Evolutionary conservation across 192 early-diverging fungal genomes (phyloP).

Genomic region (Funneliformis mosseae): DNA sequence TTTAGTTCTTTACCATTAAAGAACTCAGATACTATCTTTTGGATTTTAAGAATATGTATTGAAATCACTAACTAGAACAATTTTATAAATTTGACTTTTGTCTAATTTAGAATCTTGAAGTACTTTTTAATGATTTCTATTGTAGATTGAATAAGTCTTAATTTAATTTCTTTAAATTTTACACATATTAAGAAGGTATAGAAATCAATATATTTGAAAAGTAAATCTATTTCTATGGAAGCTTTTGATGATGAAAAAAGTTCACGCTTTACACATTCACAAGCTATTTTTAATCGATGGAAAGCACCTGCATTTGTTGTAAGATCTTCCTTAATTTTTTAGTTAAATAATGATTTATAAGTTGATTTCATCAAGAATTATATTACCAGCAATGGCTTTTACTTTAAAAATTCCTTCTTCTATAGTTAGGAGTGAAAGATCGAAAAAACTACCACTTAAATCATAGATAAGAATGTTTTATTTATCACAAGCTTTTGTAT

Average conservation of each 20-base stretch:
- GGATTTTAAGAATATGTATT: not conserved
- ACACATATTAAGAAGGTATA: not conserved
- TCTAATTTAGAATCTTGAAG: not conserved
- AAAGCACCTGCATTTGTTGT: not conserved
- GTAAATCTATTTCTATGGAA: conserved; percentile 32
- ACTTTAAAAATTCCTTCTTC: conserved; percentile 91
- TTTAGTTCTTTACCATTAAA: not conserved
- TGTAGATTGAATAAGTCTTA: not conserved
- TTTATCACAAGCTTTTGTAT: conserved; percentile 57
- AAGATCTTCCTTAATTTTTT: not conserved
- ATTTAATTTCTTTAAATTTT: not conserved
- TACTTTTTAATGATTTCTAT: not conserved
- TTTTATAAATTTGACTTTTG: not conserved
- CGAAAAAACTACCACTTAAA: conserved; percentile 91
- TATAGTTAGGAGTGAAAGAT: conserved; percentile 89
- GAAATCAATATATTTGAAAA: no score
- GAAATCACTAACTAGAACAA: not conserved
- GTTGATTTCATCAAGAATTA: conserved; percentile 53
- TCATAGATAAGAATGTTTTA: conserved; percentile 85
- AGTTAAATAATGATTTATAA: conserved; percentile 26
- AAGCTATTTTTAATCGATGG: not conserved
- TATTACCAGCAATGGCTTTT: conserved; percentile 90
- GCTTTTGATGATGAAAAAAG: no score
- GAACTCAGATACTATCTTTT: not conserved
- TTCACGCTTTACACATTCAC: not conserved